phyloP scores from a whole-genome alignment of 2,329 filamentous ascomycete species.

The Sporothrix inflata region DNA sequence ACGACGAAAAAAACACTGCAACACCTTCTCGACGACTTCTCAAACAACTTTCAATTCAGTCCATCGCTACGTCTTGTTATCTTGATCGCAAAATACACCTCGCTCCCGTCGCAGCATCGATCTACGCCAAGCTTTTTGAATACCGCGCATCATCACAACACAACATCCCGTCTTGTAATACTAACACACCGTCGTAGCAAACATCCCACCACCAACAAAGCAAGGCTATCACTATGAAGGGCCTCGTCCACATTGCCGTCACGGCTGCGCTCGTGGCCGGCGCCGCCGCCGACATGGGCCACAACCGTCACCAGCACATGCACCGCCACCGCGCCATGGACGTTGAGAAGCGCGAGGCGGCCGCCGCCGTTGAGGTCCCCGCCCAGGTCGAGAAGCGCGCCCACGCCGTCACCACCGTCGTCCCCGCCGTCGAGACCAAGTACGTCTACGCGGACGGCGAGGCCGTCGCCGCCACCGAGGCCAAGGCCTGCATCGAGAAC shows the following conservation, averaged over 20 bases:
- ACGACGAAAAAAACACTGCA: background rate
- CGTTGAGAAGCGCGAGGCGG: slow-evolving; percentile 55
- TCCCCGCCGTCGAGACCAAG: slow-evolving; percentile 65
- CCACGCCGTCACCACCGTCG: slow-evolving; percentile 55
- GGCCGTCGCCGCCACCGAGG: slow-evolving; percentile 63
- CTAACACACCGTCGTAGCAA: background rate
- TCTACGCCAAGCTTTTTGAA: slow-evolving; percentile 12
- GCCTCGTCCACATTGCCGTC: slow-evolving; percentile 53
- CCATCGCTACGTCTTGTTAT: background rate
- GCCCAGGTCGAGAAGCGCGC: slow-evolving; percentile 50
- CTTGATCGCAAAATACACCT: background rate
- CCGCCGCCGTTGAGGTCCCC: slow-evolving; percentile 38
- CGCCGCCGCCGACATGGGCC: slow-evolving; percentile 56
- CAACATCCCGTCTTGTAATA: background rate
- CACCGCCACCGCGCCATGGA: slow-evolving; percentile 54
- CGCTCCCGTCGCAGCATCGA: background rate
- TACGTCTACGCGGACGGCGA: slow-evolving; percentile 70
- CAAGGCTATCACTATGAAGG: slow-evolving; percentile 50
- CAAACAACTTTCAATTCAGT: background rate
- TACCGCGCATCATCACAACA: background rate
- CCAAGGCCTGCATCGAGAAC: slow-evolving; percentile 70
- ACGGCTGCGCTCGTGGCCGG: slow-evolving; percentile 57
- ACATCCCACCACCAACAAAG: slow-evolving; percentile 5
- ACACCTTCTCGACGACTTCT: background rate
- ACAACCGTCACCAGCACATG: slow-evolving; percentile 58